Percentiles rank a stretch among this genome's conserved stretches.
phyloP scores from a whole-genome alignment of 768 basidiomycete genomes.

The Psilocybe sp. region DNA sequence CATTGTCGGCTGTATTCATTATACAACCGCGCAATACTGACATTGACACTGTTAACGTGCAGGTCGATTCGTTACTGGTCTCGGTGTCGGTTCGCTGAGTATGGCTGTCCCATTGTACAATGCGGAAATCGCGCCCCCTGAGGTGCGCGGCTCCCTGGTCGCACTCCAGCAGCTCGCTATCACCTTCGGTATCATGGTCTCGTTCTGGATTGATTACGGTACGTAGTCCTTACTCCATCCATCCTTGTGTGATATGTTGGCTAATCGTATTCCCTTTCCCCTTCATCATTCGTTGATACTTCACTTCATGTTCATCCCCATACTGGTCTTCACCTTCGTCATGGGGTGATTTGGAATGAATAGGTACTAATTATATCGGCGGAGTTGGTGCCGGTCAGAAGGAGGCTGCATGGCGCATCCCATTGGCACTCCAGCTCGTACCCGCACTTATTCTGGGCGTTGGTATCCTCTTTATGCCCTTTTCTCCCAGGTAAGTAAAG shows the following conservation, averaged over 20 bases:
- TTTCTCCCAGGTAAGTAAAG: constrained; percentile 59
- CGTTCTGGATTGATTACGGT: constrained; percentile 54
- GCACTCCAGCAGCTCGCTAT: constrained; percentile 83
- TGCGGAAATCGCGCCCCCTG: constrained; percentile 68
- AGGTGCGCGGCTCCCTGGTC: constrained; percentile 78
- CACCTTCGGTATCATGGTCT: constrained; percentile 75
- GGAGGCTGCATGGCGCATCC: constrained; percentile 75
- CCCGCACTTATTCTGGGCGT: constrained; percentile 69
- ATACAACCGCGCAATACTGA: neutral
- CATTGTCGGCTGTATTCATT: neutral
- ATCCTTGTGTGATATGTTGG: no score
- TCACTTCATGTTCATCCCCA: constrained; percentile 14
- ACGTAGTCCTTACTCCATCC: constrained; percentile 1
- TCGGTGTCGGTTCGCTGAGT: constrained; percentile 77
- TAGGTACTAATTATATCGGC: constrained; percentile 68
- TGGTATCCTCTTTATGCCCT: constrained; percentile 77
- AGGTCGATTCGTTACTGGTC: constrained; percentile 74
- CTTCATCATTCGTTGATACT: no score
- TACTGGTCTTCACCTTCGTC: neutral
- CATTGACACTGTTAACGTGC: neutral
- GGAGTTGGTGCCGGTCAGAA: constrained; percentile 54
- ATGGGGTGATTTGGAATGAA: constrained; percentile 33
- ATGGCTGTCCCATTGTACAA: constrained; percentile 87
- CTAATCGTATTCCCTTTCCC: no score
- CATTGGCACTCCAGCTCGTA: constrained; percentile 69